These are phyloP conservation scores for Citrus maxima DNA, from an alignment of 345 rosid genomes.

Conservation along the genomic window DNA sequence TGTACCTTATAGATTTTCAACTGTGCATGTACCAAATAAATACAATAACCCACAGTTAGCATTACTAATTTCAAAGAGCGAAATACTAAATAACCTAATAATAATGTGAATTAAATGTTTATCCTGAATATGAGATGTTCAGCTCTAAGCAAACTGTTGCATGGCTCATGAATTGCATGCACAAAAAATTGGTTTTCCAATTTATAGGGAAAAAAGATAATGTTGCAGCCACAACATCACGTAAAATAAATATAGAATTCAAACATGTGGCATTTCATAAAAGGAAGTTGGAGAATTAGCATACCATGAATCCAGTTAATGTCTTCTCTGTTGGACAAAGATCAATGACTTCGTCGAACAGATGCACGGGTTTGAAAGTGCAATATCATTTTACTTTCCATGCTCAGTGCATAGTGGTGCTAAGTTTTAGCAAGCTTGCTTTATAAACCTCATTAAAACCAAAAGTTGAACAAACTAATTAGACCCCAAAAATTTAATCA, in stretches of 20 bases:
- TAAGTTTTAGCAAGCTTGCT: neutral
- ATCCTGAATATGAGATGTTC: neutral
- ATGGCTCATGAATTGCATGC: neutral
- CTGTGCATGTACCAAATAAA: conserved; percentile 19
- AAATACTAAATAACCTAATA: neutral
- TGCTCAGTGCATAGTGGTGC: neutral
- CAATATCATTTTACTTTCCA: neutral
- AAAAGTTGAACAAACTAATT: neutral
- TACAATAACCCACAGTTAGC: neutral
- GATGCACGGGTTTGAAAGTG: neutral
- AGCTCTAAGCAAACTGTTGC: too few relatives aligned
- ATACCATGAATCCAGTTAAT: neutral
- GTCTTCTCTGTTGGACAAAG: neutral
- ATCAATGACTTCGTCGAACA: neutral
- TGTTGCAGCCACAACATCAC: neutral
- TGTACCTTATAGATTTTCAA: conserved; percentile 48
- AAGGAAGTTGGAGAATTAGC: neutral
- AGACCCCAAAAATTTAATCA: neutral
- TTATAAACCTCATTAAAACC: neutral
- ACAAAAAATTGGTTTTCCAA: neutral
- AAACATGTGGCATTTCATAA: neutral
- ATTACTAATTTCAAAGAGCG: neutral
- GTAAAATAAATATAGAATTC: neutral
- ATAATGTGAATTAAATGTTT: neutral
- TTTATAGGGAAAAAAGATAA: neutral